Base-by-base conservation (phyloP, 768 basidiomycete genomes). In the Kwoniella europaea region DNA sequence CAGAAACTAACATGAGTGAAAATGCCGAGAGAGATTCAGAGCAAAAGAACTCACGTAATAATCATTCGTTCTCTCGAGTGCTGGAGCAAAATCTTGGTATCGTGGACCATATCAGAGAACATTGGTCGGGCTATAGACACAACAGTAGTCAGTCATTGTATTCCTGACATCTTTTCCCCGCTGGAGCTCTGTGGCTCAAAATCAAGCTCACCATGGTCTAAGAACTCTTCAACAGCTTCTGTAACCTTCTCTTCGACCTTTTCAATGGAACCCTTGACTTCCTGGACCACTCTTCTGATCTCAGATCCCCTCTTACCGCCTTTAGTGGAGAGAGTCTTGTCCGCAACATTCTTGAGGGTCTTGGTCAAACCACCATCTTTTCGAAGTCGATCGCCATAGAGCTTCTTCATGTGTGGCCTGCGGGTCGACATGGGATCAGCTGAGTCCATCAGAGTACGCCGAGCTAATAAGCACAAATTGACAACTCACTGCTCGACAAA, bases 301-400 rank as follows among this genome's bases (percentile, higher is more conserved):
- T 93, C 91, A 0, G 92, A 92, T 7, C 89, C 92, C 83, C 94
- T 92, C 60, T 87, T 88, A n/a, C 89, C 90, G 12, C 92, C 92
- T 41, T 88, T 74, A 10, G 87, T 88, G 77, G 93, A 92, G 27
- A 96, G 81, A 7, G 91, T 86, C 35, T 88, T 87, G 0, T 90
- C 92, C 3, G 94, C 94, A 10, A 95, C 93, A 69, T 88, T 92
- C 85, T 94, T 95, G 83, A 99, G 90, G n/a, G 98, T 95, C 86
- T 98, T 97, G 76, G 96, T 93, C 73, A 98, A 92, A 63, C 97
- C 97, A 1, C 95, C 96, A 69, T 98, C 96, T 84, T 94, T 93
- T 73, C 97, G 90, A 13, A 99, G 86, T 15, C 91, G 90, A 78
- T 95, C 90, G 2, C 97, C 96, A 82, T 99, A 99, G 20, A 98